phyloP scores from a whole-genome alignment of 1,139 yeast species.

The Blastobotrys niveus region DNA sequence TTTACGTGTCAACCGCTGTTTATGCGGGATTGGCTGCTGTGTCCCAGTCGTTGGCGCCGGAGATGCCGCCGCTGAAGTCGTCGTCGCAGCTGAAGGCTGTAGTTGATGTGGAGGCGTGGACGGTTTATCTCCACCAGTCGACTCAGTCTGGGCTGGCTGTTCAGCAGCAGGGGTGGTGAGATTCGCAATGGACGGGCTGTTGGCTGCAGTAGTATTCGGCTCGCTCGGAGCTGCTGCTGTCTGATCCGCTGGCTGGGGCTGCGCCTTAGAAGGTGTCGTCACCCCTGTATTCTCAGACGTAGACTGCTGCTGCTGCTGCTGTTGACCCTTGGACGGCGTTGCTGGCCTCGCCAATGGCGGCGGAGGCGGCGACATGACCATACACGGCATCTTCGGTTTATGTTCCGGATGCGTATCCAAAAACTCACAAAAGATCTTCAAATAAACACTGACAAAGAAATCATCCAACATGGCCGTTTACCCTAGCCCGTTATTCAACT shows the following conservation, averaged over 20 bases:
- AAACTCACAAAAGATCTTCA: constrained; percentile 40
- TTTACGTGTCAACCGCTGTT: constrained; percentile 7
- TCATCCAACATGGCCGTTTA: constrained; percentile 77
- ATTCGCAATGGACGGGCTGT: not conserved
- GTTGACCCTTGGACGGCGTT: not conserved
- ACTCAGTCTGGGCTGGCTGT: too few relatives aligned
- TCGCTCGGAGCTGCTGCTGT: too few relatives aligned
- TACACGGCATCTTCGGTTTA: not conserved
- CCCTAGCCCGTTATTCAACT: constrained; percentile 75
- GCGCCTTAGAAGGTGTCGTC: too few relatives aligned
- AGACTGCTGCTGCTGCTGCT: not conserved
- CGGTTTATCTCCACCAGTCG: not conserved
- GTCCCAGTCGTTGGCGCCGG: not conserved
- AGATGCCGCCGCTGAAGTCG: not conserved
- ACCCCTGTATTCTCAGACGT: too few relatives aligned
- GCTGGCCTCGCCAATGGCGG: not conserved
- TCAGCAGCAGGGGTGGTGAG: not conserved
- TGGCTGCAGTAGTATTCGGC: not conserved
- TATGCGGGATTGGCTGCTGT: not conserved
- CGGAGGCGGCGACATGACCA: too few relatives aligned
- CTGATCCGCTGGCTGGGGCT: too few relatives aligned
- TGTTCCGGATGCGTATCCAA: constrained; percentile 4
- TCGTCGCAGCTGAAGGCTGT: not conserved
- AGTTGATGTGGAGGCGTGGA: too few relatives aligned
- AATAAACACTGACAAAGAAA: constrained; percentile 56